Percentiles rank a stretch among this genome's conserved stretches.
Evolutionary conservation across 2,329 filamentous ascomycete species (phyloP).

Genomic region (Whalleya microplaca): DNA sequence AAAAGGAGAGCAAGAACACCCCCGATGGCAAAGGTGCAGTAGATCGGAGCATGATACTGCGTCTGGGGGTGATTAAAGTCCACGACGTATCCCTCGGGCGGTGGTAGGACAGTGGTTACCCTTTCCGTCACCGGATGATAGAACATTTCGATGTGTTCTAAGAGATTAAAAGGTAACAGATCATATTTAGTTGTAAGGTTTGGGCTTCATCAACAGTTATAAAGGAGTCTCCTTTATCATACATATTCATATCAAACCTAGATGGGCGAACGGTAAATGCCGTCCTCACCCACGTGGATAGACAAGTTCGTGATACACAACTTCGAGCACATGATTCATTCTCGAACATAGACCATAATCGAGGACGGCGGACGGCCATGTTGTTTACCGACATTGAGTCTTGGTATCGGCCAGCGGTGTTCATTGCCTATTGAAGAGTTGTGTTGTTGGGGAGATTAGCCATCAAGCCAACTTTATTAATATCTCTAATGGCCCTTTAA

Average conservation of each 20-base stretch:
- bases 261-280: too few relatives aligned
- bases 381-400: too few relatives aligned
- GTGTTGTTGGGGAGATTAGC: neutral
- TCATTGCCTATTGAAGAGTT: neutral
- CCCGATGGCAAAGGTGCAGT: conserved; percentile 1
- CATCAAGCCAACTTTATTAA: neutral
- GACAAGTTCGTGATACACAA: too few relatives aligned
- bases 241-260: neutral
- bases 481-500: neutral
- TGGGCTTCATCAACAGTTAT: neutral
- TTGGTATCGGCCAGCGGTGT: too few relatives aligned
- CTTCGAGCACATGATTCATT: too few relatives aligned
- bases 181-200: neutral
- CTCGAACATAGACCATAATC: too few relatives aligned
- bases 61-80: conserved; percentile 10
- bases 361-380: too few relatives aligned
- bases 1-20: conserved; percentile 1
- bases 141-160: neutral
- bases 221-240: neutral
- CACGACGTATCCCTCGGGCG: conserved; percentile 13
- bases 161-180: neutral
- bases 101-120: conserved; percentile 1
- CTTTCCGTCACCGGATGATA: neutral
- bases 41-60: neutral
- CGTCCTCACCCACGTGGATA: too few relatives aligned